These are phyloP conservation scores for Eucalyptus tenuipes DNA, from an alignment of 345 rosid genomes.

Conservation along the genomic window DNA sequence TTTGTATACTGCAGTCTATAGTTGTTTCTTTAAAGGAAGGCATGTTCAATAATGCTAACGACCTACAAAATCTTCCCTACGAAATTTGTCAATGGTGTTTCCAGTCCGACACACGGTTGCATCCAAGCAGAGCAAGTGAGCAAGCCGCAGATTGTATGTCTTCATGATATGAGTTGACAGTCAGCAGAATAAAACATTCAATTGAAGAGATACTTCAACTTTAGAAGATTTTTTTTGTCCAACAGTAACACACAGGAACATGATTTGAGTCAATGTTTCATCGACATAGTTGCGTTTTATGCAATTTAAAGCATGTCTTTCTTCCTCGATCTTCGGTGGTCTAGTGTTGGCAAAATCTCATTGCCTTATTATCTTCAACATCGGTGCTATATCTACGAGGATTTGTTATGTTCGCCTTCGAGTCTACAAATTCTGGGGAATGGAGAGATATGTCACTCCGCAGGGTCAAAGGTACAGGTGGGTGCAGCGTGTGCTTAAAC, in stretches of 20 bases:
- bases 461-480: neutral
- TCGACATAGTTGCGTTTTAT: neutral
- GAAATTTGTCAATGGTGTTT: conserved; percentile 87
- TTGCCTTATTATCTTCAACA: neutral
- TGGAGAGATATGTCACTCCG: neutral
- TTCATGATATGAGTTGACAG: neutral
- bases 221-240: neutral
- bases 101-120: conserved; percentile 72
- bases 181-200: neutral
- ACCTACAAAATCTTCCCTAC: conserved; percentile 64
- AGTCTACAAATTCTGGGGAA: neutral
- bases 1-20: conserved; percentile 36
- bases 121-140: conserved; percentile 36
- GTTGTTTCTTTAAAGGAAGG: conserved; percentile 91
- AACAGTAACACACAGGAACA: neutral
- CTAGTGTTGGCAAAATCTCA: neutral
- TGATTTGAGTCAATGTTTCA: neutral
- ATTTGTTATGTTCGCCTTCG: neutral
- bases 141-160: neutral
- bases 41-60: conserved; percentile 88
- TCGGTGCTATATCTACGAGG: neutral
- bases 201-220: neutral
- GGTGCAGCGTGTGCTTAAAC: neutral
- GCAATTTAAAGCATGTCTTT: neutral
- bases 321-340: neutral